Evolutionary conservation across 106 monocot genomes (phyloP).

Genomic region (Cymbidium sinense): DNA sequence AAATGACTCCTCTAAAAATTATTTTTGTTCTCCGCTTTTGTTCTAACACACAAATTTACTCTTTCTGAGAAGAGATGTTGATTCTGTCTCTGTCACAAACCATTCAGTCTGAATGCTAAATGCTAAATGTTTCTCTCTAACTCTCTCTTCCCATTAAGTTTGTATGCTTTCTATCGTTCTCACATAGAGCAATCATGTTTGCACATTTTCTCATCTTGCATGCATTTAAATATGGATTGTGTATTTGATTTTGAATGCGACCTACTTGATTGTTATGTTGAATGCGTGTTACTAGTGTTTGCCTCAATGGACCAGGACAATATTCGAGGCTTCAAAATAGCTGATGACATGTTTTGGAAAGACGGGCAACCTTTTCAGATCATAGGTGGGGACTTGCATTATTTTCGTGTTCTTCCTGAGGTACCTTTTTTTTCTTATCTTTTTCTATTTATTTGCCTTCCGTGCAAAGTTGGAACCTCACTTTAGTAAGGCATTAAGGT

Average conservation of each 20-base stretch:
- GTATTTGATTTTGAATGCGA: background rate
- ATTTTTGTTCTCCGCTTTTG: too few relatives aligned
- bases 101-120: background rate
- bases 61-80: too few relatives aligned
- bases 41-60: too few relatives aligned
- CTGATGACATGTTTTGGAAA: constrained; percentile 75
- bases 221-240: background rate
- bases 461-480: background rate
- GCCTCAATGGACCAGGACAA: constrained; percentile 14
- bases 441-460: background rate
- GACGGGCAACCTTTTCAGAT: constrained; percentile 71
- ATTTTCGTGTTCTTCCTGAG: constrained; percentile 82
- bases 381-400: constrained; percentile 91
- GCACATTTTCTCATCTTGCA: background rate
- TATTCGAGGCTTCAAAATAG: constrained; percentile 51
- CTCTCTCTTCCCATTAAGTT: background rate
- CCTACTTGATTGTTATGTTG: background rate
- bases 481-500: background rate
- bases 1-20: too few relatives aligned
- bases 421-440: constrained; percentile 18
- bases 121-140: background rate
- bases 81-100: too few relatives aligned
- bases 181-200: background rate
- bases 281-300: background rate
- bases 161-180: background rate